Evolutionary conservation across 805 yeast genomes (phyloP), one percentile per base, ranked within the genome.

Genomic region (Candida rishiriensis): DNA sequence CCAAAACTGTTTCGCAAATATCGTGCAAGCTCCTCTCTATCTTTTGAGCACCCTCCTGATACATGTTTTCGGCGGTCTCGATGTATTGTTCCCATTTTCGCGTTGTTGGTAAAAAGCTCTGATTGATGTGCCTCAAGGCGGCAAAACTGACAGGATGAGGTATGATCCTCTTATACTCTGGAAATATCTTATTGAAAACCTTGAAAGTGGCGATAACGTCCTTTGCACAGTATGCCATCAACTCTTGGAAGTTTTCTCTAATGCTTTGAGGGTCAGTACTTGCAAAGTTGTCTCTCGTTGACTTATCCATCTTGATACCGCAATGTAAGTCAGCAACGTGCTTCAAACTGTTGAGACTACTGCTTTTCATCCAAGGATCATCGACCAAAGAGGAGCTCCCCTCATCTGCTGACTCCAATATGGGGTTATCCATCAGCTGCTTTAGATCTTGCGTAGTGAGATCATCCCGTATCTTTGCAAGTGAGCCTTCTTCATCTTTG

Each of bases 81-180:
- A 90, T 65, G 56, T 88, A 93, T 2, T 73, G 60, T 12, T 79
- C 70, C 99, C 99, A 93, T 12, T 74, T 63, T 16, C 59, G 61
- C 14, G 85, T 78, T 0, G 95, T 83, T 1, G 99, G 96, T 34
- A 95, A 65, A 39, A 90, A 78, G 37, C 86, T 76, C 16, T 83
- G 73, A 10, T 89, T 81, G 56, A 93, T 69, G 44, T 79, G 83
- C 51, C 84, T 72, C 37, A 93, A 67, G 2, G 96, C 97, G 1
- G 93, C 90, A 67, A 90, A 85, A 13, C 95, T 86, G 2, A 91
- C 95, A 0, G 99, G 97, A 63, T 93, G 99, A 0, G 99, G 96
- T 36, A 90, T 80, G 40, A 79, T 75, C 29, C 69, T 55, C 26
- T 76, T 61, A 56, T 87, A 93, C 31, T 69, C 66, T 1, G 96